phyloP scores from a whole-genome alignment of 352 stramenopile genomes.

The Pythium sukuiense region DNA sequence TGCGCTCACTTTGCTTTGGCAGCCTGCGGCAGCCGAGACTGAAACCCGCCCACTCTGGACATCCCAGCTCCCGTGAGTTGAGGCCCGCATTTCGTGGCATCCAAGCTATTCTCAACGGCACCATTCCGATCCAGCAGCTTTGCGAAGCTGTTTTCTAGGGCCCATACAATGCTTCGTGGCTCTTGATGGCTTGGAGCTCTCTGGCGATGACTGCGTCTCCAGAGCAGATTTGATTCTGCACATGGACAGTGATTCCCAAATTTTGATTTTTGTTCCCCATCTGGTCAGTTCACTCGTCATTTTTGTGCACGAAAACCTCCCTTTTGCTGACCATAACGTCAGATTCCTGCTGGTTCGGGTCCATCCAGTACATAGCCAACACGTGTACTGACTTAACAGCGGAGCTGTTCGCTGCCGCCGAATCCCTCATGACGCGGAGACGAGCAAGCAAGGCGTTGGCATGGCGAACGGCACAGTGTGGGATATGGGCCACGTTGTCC shows the following conservation, averaged over 20 bases:
- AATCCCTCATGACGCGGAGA: not conserved
- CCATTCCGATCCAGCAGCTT: too few species aligned
- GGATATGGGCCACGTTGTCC: not conserved
- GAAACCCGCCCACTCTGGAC: constrained; percentile 1
- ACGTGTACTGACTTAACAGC: not conserved
- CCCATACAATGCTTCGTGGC: too few species aligned
- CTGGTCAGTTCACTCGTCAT: not conserved
- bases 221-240: too few species aligned
- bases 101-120: too few species aligned
- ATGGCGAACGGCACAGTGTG: not conserved
- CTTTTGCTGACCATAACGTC: not conserved
- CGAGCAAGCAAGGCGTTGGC: not conserved
- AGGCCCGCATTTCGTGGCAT: too few species aligned
- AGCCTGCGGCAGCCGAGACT: not conserved
- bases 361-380: not conserved
- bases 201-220: too few species aligned
- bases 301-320: not conserved
- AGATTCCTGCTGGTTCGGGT: not conserved
- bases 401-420: not conserved
- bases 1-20: too few species aligned
- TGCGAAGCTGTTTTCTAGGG: too few species aligned
- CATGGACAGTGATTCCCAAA: not conserved
- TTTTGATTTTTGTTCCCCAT: not conserved
- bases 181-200: too few species aligned
- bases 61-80: not conserved